Evolutionary conservation across 768 basidiomycete genomes (phyloP).

Genomic region (Termitomyces heimii): DNA sequence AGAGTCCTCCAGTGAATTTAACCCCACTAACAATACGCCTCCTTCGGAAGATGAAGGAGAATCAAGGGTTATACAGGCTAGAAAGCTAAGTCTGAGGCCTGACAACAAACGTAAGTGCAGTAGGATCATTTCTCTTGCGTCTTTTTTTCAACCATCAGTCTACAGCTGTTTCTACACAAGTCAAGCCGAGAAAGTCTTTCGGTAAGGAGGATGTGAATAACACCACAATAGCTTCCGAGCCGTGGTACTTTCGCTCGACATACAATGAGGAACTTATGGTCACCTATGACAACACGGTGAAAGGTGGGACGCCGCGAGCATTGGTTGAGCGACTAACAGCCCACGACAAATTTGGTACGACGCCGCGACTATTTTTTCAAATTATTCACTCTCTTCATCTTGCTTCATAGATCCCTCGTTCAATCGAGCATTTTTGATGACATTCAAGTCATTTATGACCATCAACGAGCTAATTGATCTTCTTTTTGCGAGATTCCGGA

Average conservation of each 20-base stretch:
- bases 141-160: neutral
- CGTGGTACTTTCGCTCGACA: slow-evolving; percentile 85
- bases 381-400: neutral
- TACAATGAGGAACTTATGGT: slow-evolving; percentile 81
- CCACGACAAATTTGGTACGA: slow-evolving; percentile 80
- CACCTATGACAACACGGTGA: slow-evolving; percentile 77
- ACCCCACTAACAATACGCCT: slow-evolving; percentile 1
- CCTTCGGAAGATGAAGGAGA: slow-evolving; percentile 5
- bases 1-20: slow-evolving; percentile 1
- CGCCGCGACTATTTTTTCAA: neutral
- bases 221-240: slow-evolving; percentile 39
- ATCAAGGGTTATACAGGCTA: neutral
- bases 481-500: slow-evolving; percentile 74
- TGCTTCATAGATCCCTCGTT: slow-evolving; percentile 50
- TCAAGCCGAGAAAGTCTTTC: slow-evolving; percentile 57
- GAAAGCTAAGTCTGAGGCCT: slow-evolving; percentile 20
- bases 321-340: slow-evolving; percentile 87
- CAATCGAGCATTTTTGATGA: slow-evolving; percentile 89
- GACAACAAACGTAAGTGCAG: slow-evolving; percentile 35
- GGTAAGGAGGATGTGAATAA: slow-evolving; percentile 47
- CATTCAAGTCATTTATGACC: slow-evolving; percentile 91
- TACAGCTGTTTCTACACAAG: slow-evolving; percentile 19
- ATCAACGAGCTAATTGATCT: slow-evolving; percentile 77
- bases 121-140: neutral
- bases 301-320: slow-evolving; percentile 81